Conservation (phyloP, 345 rosid species). For the Cochlearia excelsa region DNA sequence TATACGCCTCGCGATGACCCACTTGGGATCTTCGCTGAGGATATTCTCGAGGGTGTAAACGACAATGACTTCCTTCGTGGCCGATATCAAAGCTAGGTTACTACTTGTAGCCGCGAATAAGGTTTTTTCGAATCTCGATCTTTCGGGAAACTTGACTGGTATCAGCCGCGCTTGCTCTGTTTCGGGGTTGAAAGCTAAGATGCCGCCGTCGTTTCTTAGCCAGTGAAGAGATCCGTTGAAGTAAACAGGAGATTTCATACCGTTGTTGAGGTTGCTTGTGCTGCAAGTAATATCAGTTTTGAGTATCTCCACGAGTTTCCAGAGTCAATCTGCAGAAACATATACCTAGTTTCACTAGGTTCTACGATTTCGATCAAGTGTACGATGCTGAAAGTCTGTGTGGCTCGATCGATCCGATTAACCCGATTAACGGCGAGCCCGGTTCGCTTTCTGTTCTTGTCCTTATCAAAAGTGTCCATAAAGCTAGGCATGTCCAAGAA, state of each 20-base stretch:
- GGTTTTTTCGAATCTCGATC: not conserved
- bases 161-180: slow-evolving; percentile 7
- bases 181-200: slow-evolving; percentile 13
- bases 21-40: slow-evolving; percentile 7
- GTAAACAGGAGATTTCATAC: slow-evolving; percentile 8
- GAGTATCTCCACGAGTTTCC: slow-evolving; percentile 11
- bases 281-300: not conserved
- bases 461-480: not conserved
- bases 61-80: not conserved
- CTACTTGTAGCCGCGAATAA: not conserved
- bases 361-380: no score
- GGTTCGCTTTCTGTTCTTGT: no score
- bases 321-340: not conserved
- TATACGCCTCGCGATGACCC: slow-evolving; percentile 4
- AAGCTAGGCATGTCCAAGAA: not conserved
- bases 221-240: slow-evolving; percentile 18
- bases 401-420: no score
- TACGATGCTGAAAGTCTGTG: no score
- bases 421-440: no score
- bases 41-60: slow-evolving; percentile 1
- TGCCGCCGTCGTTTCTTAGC: slow-evolving; percentile 14
- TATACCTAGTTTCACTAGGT: not conserved
- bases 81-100: not conserved
- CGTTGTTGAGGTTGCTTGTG: not conserved
- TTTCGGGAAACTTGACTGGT: not conserved